phyloP scores from a whole-genome alignment of 2,329 filamentous ascomycete genomes.

The Aureobasidium sp. region DNA sequence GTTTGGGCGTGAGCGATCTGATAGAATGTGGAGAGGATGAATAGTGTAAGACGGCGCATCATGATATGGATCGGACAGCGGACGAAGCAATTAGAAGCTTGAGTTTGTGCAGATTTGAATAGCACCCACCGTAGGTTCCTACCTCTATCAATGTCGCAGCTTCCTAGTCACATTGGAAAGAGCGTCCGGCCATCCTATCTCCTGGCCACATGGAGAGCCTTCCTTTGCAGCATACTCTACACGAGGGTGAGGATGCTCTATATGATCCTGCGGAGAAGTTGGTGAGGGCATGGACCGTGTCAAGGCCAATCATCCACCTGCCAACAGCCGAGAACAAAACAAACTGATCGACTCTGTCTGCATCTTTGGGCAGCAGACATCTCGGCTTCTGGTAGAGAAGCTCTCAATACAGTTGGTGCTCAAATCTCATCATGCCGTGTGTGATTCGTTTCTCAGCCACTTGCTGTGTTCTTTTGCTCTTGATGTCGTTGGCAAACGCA shows the following conservation, averaged over 20 bases:
- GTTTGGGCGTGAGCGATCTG: background rate
- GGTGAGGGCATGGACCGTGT: background rate
- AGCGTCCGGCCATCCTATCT: too few relatives aligned
- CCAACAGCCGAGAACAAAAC: constrained; percentile 13
- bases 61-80: background rate
- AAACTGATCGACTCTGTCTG: background rate
- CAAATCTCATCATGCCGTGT: background rate
- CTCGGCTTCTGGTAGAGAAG: too few relatives aligned
- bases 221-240: too few relatives aligned
- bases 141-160: too few relatives aligned
- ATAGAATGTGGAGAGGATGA: background rate
- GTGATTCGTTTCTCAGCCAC: background rate
- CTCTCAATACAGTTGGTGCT: background rate
- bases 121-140: too few relatives aligned
- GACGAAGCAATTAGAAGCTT: too few relatives aligned
- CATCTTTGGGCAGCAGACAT: background rate
- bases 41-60: constrained; percentile 1
- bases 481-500: background rate
- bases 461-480: background rate
- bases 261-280: too few relatives aligned
- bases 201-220: too few relatives aligned
- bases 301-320: constrained; percentile 4
- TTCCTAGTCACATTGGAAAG: too few relatives aligned
- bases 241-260: too few relatives aligned
- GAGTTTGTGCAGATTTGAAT: too few relatives aligned